These are phyloP conservation scores for Scutellaria galericulata DNA, from an alignment of 257 asterid species.

Conservation along the genomic window DNA sequence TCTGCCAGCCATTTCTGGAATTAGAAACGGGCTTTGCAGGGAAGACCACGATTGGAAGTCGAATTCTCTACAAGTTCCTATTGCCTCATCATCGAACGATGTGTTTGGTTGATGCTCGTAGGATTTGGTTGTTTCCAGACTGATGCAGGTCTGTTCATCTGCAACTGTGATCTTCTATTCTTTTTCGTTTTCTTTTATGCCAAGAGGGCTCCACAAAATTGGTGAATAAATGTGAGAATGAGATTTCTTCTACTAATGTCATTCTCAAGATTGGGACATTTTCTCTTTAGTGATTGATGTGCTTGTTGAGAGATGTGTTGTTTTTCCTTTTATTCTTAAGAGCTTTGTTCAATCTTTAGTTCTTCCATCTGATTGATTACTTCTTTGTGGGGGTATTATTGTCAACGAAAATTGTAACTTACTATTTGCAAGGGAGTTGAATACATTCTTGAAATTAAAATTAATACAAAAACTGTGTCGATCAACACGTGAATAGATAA, in stretches of 20 bases:
- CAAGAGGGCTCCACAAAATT: constrained; percentile 17
- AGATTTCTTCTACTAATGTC: constrained; percentile 20
- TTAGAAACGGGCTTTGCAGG: constrained; percentile 38
- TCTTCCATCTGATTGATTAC: not conserved
- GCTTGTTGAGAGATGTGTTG: constrained; percentile 11
- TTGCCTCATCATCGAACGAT: constrained; percentile 30
- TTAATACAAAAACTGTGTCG: too few species aligned
- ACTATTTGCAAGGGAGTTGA: too few species aligned
- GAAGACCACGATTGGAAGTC: constrained; percentile 35
- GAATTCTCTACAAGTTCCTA: constrained; percentile 33
- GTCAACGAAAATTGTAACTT: too few species aligned
- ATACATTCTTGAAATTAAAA: too few species aligned
- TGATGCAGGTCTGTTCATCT: constrained; percentile 30
- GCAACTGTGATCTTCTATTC: constrained; percentile 25
- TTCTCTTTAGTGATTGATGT: not conserved
- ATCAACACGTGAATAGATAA: too few species aligned
- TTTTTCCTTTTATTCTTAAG: not conserved
- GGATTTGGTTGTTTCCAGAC: not conserved
- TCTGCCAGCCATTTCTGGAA: constrained; percentile 35
- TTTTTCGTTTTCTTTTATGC: not conserved
- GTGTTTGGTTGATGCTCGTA: constrained; percentile 30
- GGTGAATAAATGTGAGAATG: constrained; percentile 38
- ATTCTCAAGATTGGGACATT: not conserved
- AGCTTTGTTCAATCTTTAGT: not conserved
- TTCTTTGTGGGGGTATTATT: not conserved